Percentiles rank a stretch among this genome's conserved stretches.
Conservation (phyloP, 108 stramenopile genomes). For the Fragilaria crotonensis region DNA sequence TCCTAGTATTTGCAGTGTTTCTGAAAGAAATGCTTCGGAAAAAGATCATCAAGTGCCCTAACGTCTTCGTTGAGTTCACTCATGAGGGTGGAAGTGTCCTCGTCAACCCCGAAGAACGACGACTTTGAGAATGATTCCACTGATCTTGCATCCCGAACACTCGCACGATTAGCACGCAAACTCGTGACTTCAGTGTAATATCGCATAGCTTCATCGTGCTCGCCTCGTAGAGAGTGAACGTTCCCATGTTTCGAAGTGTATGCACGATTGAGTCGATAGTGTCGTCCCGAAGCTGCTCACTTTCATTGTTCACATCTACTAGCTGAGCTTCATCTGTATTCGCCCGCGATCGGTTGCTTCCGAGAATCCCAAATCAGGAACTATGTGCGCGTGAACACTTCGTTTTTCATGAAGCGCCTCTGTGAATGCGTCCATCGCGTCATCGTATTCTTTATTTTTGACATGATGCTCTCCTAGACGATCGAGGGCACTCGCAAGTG, state of each 20-base stretch:
- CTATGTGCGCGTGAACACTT: constrained; percentile 38
- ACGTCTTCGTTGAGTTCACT: constrained; percentile 76
- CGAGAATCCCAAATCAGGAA: constrained; percentile 6
- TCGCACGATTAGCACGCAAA: constrained; percentile 35
- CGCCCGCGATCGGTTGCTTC: neutral
- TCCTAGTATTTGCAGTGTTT: constrained; percentile 9
- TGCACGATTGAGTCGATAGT: constrained; percentile 56
- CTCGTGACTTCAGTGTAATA: constrained; percentile 70
- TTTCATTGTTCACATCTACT: neutral
- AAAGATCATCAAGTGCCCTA: constrained; percentile 69
- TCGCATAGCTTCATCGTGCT: constrained; percentile 69
- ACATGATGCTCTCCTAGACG: constrained; percentile 73
- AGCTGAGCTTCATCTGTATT: neutral
- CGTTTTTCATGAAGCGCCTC: constrained; percentile 66
- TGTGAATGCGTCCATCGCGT: constrained; percentile 70
- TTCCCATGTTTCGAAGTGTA: constrained; percentile 71
- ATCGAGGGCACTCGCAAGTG: constrained; percentile 48
- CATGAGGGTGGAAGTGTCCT: constrained; percentile 37
- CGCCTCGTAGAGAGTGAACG: constrained; percentile 70
- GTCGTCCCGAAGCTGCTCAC: constrained; percentile 21
- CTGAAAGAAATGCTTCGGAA: constrained; percentile 72
- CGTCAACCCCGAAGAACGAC: constrained; percentile 14
- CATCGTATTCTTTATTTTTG: constrained; percentile 64
- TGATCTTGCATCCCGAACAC: constrained; percentile 19
- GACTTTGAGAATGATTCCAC: constrained; percentile 17